Evolutionary conservation across 2,329 filamentous ascomycete genomes (phyloP), one percentile per base, ranked within the genome.

Genomic region (Zymoseptoria tritici): DNA sequence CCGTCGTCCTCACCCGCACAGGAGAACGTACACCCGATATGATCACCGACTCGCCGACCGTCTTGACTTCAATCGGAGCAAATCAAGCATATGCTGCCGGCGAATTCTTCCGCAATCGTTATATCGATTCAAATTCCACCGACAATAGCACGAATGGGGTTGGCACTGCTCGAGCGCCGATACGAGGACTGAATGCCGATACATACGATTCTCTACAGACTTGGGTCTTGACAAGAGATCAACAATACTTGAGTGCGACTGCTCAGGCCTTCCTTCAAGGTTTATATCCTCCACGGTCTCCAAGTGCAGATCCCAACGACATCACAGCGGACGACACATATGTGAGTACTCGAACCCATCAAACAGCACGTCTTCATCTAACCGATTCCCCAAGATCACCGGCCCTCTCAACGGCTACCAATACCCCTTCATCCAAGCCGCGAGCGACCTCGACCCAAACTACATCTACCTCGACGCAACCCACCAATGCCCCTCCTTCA

Each of bases 191-290:
- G 54, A 78, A 78, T 11, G 70, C 74, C 5, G 73, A 79, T 57
- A 55, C 60, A 13, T 69, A 72, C 26, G 61, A 82, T 16, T 69
- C 79, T 59, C 71, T 77, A 19, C 76, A 85, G 61, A 64, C 84
- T 8, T 74, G 73, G 56, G 71, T 83, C 9, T 70, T 79, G 53
- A 75, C 83, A 0, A 70, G 77, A 24, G 75, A 81, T 24, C 73
- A 77, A 31, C 77, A 80, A 60, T 78, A 77, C 57, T 75, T 78
- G 2, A 68, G 78, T 36, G 79, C 79, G 1, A 83, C 82, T 2
- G 82, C 83, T 11, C 80, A 83, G 64, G 83, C 84, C 2, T 85
- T 85, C 66, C 78, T 86, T 76, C 83, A 85, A 68, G 83, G 82
- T 7, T 72, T 86, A 9, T 86, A 85, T 68, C 83, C 83, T 36